These are phyloP conservation scores for Silene noctiflora DNA, from an alignment of 179 eudicot genomes.

Conservation along the genomic window DNA sequence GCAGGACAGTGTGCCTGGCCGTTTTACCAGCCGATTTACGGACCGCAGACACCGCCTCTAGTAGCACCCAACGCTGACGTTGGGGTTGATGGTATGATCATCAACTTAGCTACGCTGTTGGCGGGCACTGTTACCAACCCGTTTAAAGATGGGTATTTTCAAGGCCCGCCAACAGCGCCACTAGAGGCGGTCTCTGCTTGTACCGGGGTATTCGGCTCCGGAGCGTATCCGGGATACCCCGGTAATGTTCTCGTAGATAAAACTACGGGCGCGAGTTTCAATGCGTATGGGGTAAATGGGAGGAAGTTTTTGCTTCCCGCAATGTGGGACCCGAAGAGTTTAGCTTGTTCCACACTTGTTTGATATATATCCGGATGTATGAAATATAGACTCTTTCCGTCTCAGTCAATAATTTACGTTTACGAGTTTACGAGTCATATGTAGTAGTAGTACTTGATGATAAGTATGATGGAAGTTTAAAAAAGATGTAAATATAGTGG, in stretches of 20 bases:
- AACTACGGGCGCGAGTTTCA: constrained; percentile 62
- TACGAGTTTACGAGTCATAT: no score
- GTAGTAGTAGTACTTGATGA: no score
- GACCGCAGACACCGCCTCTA: constrained; percentile 60
- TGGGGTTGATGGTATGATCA: constrained; percentile 67
- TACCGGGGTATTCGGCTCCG: constrained; percentile 64
- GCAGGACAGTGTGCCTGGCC: constrained; percentile 75
- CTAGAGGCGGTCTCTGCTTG: constrained; percentile 72
- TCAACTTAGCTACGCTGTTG: constrained; percentile 52
- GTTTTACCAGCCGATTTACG: constrained; percentile 57
- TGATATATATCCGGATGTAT: background rate
- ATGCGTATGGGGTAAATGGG: constrained; percentile 63
- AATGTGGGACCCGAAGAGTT: constrained; percentile 63
- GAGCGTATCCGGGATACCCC: constrained; percentile 67
- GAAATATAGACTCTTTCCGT: no score
- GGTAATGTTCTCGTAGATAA: constrained; percentile 50
- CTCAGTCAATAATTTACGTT: no score
- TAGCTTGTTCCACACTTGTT: constrained; percentile 45
- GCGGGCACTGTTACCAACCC: constrained; percentile 63
- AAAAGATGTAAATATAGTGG: constrained; percentile 2
- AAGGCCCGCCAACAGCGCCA: constrained; percentile 53
- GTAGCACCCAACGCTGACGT: constrained; percentile 68
- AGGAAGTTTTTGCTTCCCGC: constrained; percentile 58
- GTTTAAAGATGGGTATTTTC: constrained; percentile 51
- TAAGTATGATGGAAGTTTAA: no score